Conservation (phyloP, 306 rosid species). For the Glycine tomentella region DNA sequence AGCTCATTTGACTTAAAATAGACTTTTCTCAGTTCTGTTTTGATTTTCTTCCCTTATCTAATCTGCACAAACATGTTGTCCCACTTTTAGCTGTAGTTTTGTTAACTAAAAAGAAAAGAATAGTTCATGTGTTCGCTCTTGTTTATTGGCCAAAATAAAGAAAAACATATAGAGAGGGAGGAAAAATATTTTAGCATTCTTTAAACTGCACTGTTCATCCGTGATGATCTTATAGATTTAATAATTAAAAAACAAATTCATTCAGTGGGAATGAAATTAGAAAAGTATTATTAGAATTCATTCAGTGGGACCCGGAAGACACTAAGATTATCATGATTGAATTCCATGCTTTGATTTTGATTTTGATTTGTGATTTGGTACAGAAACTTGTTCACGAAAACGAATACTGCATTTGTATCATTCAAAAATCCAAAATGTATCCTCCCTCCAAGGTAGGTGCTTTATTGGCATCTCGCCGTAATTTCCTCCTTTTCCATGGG, state of each 20-base stretch:
- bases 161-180: not conserved
- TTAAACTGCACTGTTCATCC: conserved; percentile 42
- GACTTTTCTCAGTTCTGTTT: too few species aligned
- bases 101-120: not conserved
- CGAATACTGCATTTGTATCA: not conserved
- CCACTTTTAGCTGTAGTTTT: not conserved
- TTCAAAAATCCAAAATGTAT: conserved; percentile 13
- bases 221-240: conserved; percentile 50
- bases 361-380: not conserved
- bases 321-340: conserved; percentile 25
- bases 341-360: not conserved
- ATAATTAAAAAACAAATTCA: not conserved
- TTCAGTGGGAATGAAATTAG: conserved; percentile 18
- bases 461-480: conserved; percentile 31
- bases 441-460: not conserved
- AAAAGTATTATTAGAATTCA: conserved; percentile 4
- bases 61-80: not conserved
- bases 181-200: not conserved
- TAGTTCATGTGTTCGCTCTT: not conserved
- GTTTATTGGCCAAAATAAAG: conserved; percentile 1
- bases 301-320: conserved; percentile 50
- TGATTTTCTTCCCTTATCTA: not conserved
- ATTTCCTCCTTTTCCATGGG: conserved; percentile 41
- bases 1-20: not conserved
- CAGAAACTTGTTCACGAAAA: conserved; percentile 17